Evolutionary conservation across 1,284 basidiomycete genomes (phyloP).

Genomic region (Ustilago cynodontis): DNA sequence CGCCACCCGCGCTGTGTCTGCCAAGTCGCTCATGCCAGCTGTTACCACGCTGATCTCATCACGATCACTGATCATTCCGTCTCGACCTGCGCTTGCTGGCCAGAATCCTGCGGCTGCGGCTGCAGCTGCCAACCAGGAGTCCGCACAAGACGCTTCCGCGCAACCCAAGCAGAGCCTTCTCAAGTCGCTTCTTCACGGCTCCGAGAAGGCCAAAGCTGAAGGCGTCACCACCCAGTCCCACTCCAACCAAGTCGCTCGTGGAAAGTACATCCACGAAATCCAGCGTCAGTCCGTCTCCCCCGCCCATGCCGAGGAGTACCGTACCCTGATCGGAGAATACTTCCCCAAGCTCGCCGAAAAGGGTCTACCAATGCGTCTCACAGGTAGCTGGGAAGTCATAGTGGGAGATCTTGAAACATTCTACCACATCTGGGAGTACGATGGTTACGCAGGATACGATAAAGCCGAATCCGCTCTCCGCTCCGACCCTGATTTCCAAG

Average conservation of each 20-base stretch:
- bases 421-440: constrained; percentile 68
- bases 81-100: constrained; percentile 17
- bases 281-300: constrained; percentile 61
- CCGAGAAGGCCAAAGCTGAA: constrained; percentile 55
- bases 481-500: constrained; percentile 44
- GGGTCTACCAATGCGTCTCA: constrained; percentile 41
- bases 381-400: constrained; percentile 65
- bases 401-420: constrained; percentile 67
- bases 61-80: constrained; percentile 44
- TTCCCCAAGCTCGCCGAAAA: constrained; percentile 57
- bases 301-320: constrained; percentile 57
- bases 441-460: constrained; percentile 66
- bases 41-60: constrained; percentile 20
- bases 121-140: constrained; percentile 5
- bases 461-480: constrained; percentile 37
- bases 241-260: constrained; percentile 55
- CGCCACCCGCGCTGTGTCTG: constrained; percentile 25
- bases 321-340: constrained; percentile 49
- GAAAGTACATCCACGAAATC: constrained; percentile 67
- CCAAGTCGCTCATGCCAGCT: constrained; percentile 7
- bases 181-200: constrained; percentile 63
- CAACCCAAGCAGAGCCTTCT: constrained; percentile 49
- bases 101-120: constrained; percentile 9
- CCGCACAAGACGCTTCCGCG: constrained; percentile 4
- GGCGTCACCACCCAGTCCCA: constrained; percentile 49